Conservation (phyloP, 2,329 filamentous ascomycete genomes). For the Colletotrichum agaves region DNA sequence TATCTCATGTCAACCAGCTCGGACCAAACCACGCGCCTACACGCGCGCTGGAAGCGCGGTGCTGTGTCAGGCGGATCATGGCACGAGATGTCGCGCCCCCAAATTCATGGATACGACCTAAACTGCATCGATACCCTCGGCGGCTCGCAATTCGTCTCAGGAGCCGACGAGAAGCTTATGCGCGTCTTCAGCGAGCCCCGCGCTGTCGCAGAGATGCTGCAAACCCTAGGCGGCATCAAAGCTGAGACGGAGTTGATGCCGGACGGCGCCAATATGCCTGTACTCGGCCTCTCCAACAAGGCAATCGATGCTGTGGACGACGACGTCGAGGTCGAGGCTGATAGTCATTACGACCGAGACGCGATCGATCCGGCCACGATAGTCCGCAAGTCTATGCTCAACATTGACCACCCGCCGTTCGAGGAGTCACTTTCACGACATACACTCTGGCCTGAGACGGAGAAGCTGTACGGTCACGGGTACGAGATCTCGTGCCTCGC, state of each 20-base stretch:
- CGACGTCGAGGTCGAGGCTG: slow-evolving; percentile 55
- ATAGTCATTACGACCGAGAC: slow-evolving; percentile 61
- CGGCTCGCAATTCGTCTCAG: slow-evolving; percentile 84
- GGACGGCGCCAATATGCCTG: slow-evolving; percentile 93
- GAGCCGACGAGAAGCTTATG: slow-evolving; percentile 97
- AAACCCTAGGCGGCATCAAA: slow-evolving; percentile 72
- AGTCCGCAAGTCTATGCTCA: slow-evolving; percentile 69
- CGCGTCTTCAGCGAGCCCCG: slow-evolving; percentile 93
- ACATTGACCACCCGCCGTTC: slow-evolving; percentile 79
- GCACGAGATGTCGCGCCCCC: slow-evolving; percentile 95
- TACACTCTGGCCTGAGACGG: slow-evolving; percentile 94
- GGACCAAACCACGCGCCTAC: slow-evolving; percentile 92
- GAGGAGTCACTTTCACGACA: slow-evolving; percentile 91
- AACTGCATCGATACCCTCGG: slow-evolving; percentile 89
- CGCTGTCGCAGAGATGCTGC: slow-evolving; percentile 80
- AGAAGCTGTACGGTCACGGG: slow-evolving; percentile 97
- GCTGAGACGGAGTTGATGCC: slow-evolving; percentile 64
- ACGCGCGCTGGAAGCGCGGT: slow-evolving; percentile 77
- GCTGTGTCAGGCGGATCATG: slow-evolving; percentile 66
- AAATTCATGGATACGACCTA: slow-evolving; percentile 97
- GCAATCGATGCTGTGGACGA: slow-evolving; percentile 73
- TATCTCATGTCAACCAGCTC: slow-evolving; percentile 90
- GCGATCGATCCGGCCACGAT: slow-evolving; percentile 65
- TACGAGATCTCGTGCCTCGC: slow-evolving; percentile 95
- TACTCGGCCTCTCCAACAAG: slow-evolving; percentile 96